A percentile compares a stretch with the other conserved stretches of the same genome.
Evolutionary conservation across 257 asterid species (phyloP).

Genomic region (Salvia rosmarinus): DNA sequence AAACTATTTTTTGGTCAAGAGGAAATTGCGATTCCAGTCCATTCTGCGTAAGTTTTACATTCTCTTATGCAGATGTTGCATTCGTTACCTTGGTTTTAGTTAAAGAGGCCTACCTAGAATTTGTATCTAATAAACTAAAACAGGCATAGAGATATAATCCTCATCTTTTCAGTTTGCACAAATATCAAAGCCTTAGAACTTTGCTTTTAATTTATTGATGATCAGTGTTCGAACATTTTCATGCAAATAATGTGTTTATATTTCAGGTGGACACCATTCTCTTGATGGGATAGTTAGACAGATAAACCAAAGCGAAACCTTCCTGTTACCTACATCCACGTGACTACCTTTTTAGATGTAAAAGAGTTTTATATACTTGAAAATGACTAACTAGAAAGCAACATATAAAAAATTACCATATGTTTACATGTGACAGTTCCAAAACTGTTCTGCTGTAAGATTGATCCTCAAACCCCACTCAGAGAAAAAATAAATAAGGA

Average conservation of each 20-base stretch:
- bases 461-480: not conserved
- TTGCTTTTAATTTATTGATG: not conserved
- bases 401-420: not conserved
- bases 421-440: constrained; percentile 4
- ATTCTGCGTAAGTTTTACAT: constrained; percentile 64
- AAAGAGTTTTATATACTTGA: not conserved
- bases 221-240: not conserved
- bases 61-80: constrained; percentile 22
- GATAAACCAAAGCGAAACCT: constrained; percentile 9
- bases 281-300: constrained; percentile 14
- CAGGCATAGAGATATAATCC: not conserved
- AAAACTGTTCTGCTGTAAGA: not conserved
- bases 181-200: not conserved
- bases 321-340: not conserved
- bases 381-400: constrained; percentile 2
- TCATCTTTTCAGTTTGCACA: not conserved
- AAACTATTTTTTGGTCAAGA: constrained; percentile 97
- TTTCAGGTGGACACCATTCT: not conserved
- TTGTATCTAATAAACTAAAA: constrained; percentile 7
- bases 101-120: not conserved
- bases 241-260: not conserved
- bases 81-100: constrained; percentile 10
- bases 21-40: constrained; percentile 97
- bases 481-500: too few relatives aligned
- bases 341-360: not conserved